Conservation (phyloP, 192 early-diverging fungal species). For the Hyaloraphidium curvatum region DNA sequence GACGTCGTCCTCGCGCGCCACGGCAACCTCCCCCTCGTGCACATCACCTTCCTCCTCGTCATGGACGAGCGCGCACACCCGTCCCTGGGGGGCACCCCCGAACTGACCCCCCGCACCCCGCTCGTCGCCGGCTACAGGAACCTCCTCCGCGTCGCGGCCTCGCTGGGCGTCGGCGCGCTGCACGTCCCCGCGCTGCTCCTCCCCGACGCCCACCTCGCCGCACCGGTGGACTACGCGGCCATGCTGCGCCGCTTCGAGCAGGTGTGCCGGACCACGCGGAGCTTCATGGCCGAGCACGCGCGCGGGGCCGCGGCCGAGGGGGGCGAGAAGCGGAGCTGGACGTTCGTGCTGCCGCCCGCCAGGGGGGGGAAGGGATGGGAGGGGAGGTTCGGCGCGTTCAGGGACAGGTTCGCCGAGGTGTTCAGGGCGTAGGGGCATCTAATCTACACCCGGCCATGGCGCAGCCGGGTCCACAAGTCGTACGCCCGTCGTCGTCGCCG, state of each 20-base stretch:
- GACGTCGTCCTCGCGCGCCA: slow-evolving; percentile 58
- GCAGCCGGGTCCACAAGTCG: too few relatives aligned
- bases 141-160: slow-evolving; percentile 34
- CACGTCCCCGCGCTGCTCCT: slow-evolving; percentile 46
- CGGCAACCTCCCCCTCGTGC: slow-evolving; percentile 49
- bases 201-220: slow-evolving; percentile 15
- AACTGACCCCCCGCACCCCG: slow-evolving; percentile 10
- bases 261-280: slow-evolving; percentile 17
- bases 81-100: slow-evolving; percentile 5
- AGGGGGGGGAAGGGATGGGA: neutral
- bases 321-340: slow-evolving; percentile 1
- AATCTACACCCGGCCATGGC: too few relatives aligned
- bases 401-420: slow-evolving; percentile 11
- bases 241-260: slow-evolving; percentile 9
- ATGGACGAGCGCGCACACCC: slow-evolving; percentile 20
- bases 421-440: slow-evolving; percentile 5
- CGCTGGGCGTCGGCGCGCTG: slow-evolving; percentile 38
- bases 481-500: too few relatives aligned
- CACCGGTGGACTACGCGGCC: neutral
- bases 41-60: slow-evolving; percentile 57
- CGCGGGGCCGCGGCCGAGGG: slow-evolving; percentile 10
- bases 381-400: slow-evolving; percentile 7
- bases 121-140: slow-evolving; percentile 38
- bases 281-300: slow-evolving; percentile 15
- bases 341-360: slow-evolving; percentile 10